Conservation (phyloP, 176 grass and related monocot genomes). For the Ampelocalamus luodianensis region DNA sequence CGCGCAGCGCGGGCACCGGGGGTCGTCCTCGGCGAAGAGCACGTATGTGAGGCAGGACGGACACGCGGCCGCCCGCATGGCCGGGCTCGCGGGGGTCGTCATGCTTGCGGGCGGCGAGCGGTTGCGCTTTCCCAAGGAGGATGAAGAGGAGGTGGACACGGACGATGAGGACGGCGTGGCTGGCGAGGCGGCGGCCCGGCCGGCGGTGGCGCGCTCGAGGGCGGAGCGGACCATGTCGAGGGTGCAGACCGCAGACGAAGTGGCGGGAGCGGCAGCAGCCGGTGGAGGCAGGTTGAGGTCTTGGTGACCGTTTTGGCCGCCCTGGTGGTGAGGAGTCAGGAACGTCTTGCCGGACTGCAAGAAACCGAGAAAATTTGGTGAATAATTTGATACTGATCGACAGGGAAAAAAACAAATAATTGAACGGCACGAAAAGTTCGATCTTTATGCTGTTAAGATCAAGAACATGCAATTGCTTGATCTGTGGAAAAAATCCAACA, state of each 20-base stretch:
- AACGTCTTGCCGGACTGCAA: slow-evolving; percentile 62
- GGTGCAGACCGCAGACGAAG: slow-evolving; percentile 49
- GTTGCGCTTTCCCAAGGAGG: slow-evolving; percentile 51
- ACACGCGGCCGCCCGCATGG: slow-evolving; percentile 56
- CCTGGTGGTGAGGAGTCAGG: slow-evolving; percentile 43
- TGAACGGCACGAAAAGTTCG: background rate
- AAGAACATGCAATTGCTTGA: background rate
- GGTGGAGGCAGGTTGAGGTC: slow-evolving; percentile 58
- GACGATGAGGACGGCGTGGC: slow-evolving; percentile 14
- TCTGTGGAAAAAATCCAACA: background rate
- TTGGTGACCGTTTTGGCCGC: background rate
- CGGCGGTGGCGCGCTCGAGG: slow-evolving; percentile 45
- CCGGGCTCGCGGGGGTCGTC: background rate
- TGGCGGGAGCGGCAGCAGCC: background rate
- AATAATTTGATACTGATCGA: background rate
- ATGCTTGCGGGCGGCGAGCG: slow-evolving; percentile 20
- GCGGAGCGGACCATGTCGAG: slow-evolving; percentile 66
- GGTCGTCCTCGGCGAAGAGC: slow-evolving; percentile 55
- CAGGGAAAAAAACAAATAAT: background rate
- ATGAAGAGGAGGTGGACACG: slow-evolving; percentile 46
- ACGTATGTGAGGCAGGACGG: slow-evolving; percentile 75
- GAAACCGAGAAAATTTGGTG: background rate
- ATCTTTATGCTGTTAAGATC: background rate
- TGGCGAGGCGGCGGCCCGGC: background rate
- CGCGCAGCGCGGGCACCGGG: slow-evolving; percentile 65